Evolutionary conservation across 345 rosid species (phyloP), one percentile per base, ranked within the genome.

Genomic region (Populus euphratica): DNA sequence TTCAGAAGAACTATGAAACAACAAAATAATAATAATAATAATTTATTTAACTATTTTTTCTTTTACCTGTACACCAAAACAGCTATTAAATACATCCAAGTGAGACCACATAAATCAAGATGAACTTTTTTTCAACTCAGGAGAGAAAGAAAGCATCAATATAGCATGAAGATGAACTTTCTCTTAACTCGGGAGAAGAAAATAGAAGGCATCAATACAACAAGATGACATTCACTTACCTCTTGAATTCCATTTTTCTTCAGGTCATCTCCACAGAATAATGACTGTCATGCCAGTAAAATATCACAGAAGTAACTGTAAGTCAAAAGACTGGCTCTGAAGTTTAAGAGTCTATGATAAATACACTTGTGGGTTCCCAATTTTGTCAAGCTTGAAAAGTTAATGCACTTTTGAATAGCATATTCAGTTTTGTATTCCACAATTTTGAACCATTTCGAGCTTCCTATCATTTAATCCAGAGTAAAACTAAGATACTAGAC

Each of bases 171-270:
- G 44, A 41, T 41, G 13, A 41, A 44, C 17, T 44, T 3, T 44
- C 17, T 44, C 50, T 12, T 13, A 13, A 44, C 50, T 12, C 18
- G 33, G 39, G 23, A 50, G 43, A 52, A 31, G 3, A 52, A 10
- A 52, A 69, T 49, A 47, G 68, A 49, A 52, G 47, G 71, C 16
- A 73, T 29, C 41, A 41, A 71, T 43, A 76, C 33, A 70, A 73
- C 62, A 70, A 75, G 62, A 70, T 68, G 49, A 54, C 70, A 67
- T 77, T 79, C 44, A 83, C 49, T 82, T 92, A 93, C 98, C 98
- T 93, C 98, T 76, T 89, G 84, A 81, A 93, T 95, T 72, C 88
- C 96, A 83, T 85, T 91, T 82, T 89, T 89, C 87, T 88, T 92
- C 80, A 92, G 82, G 85, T 86, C 93, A 87, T 91, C 97, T 80